Evolutionary conservation across 2,329 filamentous ascomycete species (phyloP).

Genomic region (Fusarium verrucosum): DNA sequence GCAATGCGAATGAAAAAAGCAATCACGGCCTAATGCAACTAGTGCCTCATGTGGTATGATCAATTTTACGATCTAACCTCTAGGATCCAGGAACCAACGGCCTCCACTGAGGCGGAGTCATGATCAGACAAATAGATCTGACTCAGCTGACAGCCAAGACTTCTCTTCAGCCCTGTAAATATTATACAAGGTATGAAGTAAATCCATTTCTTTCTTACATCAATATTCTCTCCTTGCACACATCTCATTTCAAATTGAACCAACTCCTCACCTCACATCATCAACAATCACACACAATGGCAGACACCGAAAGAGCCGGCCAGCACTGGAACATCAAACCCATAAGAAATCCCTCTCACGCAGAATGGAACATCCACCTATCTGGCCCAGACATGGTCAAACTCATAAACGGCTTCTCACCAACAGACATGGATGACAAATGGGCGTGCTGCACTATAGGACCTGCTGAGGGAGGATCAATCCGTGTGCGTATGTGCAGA

Average conservation of each 20-base stretch:
- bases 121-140: not conserved
- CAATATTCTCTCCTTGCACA: not conserved
- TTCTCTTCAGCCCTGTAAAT: not conserved
- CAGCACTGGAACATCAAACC: not conserved
- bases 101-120: not conserved
- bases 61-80: not conserved
- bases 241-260: too few relatives aligned
- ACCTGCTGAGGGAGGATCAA: slow-evolving; percentile 8
- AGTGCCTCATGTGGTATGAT: not conserved
- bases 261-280: not conserved
- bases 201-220: not conserved
- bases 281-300: not conserved
- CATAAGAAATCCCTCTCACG: slow-evolving; percentile 1
- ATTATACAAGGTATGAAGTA: not conserved
- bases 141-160: slow-evolving; percentile 1
- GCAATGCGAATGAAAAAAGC: not conserved
- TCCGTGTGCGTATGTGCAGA: slow-evolving; percentile 14
- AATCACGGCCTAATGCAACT: not conserved
- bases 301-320: not conserved
- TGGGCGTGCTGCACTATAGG: slow-evolving; percentile 14
- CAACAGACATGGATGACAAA: slow-evolving; percentile 24
- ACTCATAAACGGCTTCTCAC: slow-evolving; percentile 14
- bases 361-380: slow-evolving; percentile 13
- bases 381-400: slow-evolving; percentile 23
- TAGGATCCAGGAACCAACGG: not conserved